These are phyloP conservation scores for Microsporum canis DNA, from an alignment of 2,329 filamentous ascomycete species.

Conservation along the genomic window DNA sequence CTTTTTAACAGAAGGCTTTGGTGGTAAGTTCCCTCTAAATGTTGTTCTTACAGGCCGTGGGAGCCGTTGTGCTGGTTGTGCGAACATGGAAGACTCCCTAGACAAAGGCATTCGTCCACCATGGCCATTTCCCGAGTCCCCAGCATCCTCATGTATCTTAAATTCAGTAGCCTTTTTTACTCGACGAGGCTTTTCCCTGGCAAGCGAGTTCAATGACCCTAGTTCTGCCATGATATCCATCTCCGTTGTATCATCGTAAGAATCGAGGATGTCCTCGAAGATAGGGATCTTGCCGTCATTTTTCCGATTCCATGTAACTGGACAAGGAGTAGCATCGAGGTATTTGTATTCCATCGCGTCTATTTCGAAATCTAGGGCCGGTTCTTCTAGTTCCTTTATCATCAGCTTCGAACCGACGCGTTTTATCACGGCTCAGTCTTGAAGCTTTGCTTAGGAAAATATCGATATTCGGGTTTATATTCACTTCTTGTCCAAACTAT, in stretches of 20 bases:
- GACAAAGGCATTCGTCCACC: slow-evolving; percentile 13
- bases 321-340: slow-evolving; percentile 26
- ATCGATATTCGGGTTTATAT: not conserved
- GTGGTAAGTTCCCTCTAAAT: slow-evolving; percentile 16
- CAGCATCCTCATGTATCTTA: slow-evolving; percentile 30
- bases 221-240: slow-evolving; percentile 35
- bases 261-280: slow-evolving; percentile 17
- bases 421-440: not conserved
- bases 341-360: not conserved
- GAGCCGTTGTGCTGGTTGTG: slow-evolving; percentile 33
- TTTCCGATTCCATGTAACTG: slow-evolving; percentile 16
- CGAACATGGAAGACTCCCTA: slow-evolving; percentile 26
- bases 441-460: not conserved
- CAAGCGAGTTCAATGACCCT: slow-evolving; percentile 20
- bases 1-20: slow-evolving; percentile 10
- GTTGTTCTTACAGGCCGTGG: slow-evolving; percentile 23
- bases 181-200: slow-evolving; percentile 22
- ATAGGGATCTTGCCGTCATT: slow-evolving; percentile 17
- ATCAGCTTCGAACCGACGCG: not conserved
- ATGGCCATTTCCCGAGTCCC: slow-evolving; percentile 8
- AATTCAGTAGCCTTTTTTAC: slow-evolving; percentile 22
- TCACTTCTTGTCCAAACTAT: not conserved
- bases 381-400: not conserved
- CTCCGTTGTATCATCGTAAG: slow-evolving; percentile 25
- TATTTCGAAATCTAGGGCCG: not conserved